These are phyloP conservation scores for Sindora glabra DNA, from an alignment of 306 rosid species.

Conservation along the genomic window DNA sequence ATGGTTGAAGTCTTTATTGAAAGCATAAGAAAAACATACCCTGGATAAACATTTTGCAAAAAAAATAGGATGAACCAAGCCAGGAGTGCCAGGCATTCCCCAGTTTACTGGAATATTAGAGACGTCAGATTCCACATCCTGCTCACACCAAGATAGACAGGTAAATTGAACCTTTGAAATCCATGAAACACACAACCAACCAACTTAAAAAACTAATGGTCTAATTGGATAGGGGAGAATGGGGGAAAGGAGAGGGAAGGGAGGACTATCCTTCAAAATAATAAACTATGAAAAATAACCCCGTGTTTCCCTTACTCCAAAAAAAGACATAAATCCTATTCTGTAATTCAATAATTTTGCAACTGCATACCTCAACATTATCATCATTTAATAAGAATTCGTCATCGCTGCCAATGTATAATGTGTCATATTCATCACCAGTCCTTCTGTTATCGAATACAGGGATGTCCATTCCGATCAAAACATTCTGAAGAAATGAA, in stretches of 20 bases:
- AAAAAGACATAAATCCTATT: no score
- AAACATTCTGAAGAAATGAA: slow-evolving; percentile 55
- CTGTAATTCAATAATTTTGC: slow-evolving; percentile 6
- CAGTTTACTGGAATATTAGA: slow-evolving; percentile 39
- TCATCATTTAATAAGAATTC: slow-evolving; percentile 53
- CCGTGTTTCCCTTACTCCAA: no score
- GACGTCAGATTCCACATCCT: slow-evolving; percentile 51
- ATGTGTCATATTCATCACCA: slow-evolving; percentile 31
- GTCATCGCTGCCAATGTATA: slow-evolving; percentile 31
- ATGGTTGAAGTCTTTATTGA: background rate
- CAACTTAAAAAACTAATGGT: slow-evolving; percentile 4
- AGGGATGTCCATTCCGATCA: slow-evolving; percentile 83
- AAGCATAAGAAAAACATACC: slow-evolving; percentile 26
- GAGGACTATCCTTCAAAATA: no score
- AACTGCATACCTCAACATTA: slow-evolving; percentile 51
- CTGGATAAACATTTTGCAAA: slow-evolving; percentile 76
- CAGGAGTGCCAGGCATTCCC: slow-evolving; percentile 37
- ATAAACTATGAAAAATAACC: no score
- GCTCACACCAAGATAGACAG: slow-evolving; percentile 18
- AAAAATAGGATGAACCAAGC: slow-evolving; percentile 63
- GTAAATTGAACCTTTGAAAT: slow-evolving; percentile 8
- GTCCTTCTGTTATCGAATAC: slow-evolving; percentile 47
- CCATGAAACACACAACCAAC: slow-evolving; percentile 5
- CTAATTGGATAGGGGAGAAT: no score
- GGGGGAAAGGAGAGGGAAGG: no score